Conservation (phyloP, 2,329 filamentous ascomycete species). For the Fusarium neocosmosporiellum region DNA sequence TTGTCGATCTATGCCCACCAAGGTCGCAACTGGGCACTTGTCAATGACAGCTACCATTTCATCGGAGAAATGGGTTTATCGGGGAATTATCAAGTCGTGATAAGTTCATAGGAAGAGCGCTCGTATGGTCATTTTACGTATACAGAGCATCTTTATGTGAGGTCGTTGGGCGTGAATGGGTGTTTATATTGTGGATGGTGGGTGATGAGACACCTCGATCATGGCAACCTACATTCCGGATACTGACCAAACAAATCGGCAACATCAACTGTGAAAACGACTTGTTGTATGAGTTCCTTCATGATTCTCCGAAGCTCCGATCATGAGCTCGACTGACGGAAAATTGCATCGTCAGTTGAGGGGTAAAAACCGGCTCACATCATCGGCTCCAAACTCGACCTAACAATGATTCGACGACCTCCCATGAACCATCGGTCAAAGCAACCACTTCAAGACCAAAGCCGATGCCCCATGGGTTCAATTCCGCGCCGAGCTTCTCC, state of each 20-base stretch:
- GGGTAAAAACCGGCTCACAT: constrained; percentile 3
- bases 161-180: background rate
- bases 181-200: background rate
- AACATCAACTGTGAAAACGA: background rate
- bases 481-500: background rate
- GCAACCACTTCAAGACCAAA: background rate
- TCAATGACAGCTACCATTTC: background rate
- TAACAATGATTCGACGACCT: no score
- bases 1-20: background rate
- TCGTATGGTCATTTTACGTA: background rate
- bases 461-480: background rate
- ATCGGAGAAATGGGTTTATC: background rate
- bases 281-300: background rate
- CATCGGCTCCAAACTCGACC: background rate
- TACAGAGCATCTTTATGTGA: background rate
- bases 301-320: constrained; percentile 30
- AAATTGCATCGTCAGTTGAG: constrained; percentile 1
- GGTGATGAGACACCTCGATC: background rate
- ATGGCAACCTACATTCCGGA: background rate
- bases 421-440: background rate
- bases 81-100: background rate
- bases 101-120: background rate
- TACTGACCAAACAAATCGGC: background rate
- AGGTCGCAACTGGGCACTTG: background rate
- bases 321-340: background rate